Base-by-base conservation (phyloP, 768 basidiomycete genomes). In the Russula ochroleuca region DNA sequence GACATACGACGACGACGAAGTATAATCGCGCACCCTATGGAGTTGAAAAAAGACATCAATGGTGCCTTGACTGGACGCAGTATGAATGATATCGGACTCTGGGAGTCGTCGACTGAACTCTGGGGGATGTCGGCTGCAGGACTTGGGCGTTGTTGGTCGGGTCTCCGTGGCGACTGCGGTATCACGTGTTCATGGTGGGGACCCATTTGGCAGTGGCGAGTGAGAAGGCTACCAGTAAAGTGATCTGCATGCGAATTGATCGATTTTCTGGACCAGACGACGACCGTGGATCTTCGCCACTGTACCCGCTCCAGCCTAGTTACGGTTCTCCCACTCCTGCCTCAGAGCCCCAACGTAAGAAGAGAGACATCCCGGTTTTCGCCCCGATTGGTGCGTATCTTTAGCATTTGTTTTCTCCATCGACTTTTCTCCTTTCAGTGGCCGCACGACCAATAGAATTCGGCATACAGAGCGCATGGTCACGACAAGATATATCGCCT, bases 41-140 rank as follows among this genome's bases (percentile, higher is more conserved):
- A 85, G 71, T 90, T 90, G 78, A 91, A 90, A 76, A 90, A 91
- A 37, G 89, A 91, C 89, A 91, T 90, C 25, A 49, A 25, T 47
- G 13, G 63, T 2, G n/a, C 54, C 59, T 28, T 59, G 33, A 35
- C 11, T 14, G 41, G 57, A 54, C 48, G 47, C 25, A 61, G 33
- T 28, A 41, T 3, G 31, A 41, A 47, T 15, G 17, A n/a, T 43
- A 23, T 50, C 13, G 38, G n/a, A 49, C 15, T 52, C 33, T 13
- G 57, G 35, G 52, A n/a, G 31, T 41, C 19, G 43, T 23, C 19
- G 25, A 7, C 38, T 28, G 23, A 37, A 4, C 43, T 43, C 35
- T 10, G 6, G 35, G 35, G 35, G 35, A 1, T 35, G 35, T 35
- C 10, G 35, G 35, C 31, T 17, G 48, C 28, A 21, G 45, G 4